phyloP scores from a whole-genome alignment of 441 rosid genomes.

The Jatropha multifida region DNA sequence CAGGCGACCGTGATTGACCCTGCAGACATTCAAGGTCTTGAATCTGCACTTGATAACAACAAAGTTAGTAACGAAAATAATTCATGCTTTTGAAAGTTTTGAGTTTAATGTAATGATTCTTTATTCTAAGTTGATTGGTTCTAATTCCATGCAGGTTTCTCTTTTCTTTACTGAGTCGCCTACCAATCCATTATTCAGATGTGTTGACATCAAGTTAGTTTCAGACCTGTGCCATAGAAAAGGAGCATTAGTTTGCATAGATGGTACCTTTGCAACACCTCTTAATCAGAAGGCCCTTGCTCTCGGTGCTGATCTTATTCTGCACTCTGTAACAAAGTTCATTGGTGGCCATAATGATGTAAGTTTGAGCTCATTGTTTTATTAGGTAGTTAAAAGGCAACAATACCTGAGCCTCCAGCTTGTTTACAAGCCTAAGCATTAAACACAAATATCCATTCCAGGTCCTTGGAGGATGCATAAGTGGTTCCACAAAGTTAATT shows the following conservation, averaged over 20 bases:
- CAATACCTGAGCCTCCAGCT: background rate
- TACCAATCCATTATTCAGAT: slow-evolving; percentile 92
- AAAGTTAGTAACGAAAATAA: slow-evolving; percentile 46
- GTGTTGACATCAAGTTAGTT: slow-evolving; percentile 89
- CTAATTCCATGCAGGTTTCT: slow-evolving; percentile 58
- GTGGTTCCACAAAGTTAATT: slow-evolving; percentile 70
- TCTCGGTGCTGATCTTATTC: slow-evolving; percentile 91
- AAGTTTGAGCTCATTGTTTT: slow-evolving; percentile 30
- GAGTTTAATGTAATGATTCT: slow-evolving; percentile 6
- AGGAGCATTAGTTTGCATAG: slow-evolving; percentile 92
- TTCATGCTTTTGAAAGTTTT: slow-evolving; percentile 5
- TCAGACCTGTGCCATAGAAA: slow-evolving; percentile 83
- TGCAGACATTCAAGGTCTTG: slow-evolving; percentile 77
- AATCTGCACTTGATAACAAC: slow-evolving; percentile 64
- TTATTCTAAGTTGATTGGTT: slow-evolving; percentile 23
- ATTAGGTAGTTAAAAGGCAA: background rate
- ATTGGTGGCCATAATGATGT: slow-evolving; percentile 99
- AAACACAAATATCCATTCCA: slow-evolving; percentile 31
- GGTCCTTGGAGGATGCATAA: slow-evolving; percentile 94
- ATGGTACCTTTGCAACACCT: slow-evolving; percentile 99
- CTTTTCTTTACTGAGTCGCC: slow-evolving; percentile 97
- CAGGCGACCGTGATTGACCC: slow-evolving; percentile 97
- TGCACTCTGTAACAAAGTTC: slow-evolving; percentile 93
- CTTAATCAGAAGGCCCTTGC: slow-evolving; percentile 93
- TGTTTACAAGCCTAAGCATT: slow-evolving; percentile 6